Evolutionary conservation across 192 early-diverging fungal species (phyloP).

Genomic region (Phlyctochytrium arcticum): DNA sequence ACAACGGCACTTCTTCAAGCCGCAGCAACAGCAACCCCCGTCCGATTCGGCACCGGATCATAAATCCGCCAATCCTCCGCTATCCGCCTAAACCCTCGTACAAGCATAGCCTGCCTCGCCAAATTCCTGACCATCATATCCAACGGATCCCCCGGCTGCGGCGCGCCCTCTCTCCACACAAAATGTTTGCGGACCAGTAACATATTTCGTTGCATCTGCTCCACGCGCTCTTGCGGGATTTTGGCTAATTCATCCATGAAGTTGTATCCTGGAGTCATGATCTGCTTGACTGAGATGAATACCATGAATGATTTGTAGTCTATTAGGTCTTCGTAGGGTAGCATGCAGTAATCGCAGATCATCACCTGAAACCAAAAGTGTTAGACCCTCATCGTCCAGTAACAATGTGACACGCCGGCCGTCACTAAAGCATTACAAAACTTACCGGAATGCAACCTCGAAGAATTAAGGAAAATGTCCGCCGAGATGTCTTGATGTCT

Average conservation of each 20-base stretch:
- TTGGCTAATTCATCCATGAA: background rate
- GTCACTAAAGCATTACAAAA: too few species aligned
- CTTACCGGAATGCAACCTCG: background rate
- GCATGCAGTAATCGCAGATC: background rate
- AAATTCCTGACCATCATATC: background rate
- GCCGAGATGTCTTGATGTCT: background rate
- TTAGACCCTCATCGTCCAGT: background rate
- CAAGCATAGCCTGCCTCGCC: background rate
- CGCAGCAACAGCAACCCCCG: too few species aligned
- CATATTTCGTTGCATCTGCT: background rate
- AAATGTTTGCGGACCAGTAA: background rate
- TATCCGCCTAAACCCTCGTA: background rate
- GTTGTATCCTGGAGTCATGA: background rate
- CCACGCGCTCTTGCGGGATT: background rate
- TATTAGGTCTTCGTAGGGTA: background rate
- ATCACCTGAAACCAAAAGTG: constrained; percentile 1
- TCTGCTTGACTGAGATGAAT: background rate
- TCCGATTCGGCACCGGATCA: too few species aligned
- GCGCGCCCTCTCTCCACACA: background rate
- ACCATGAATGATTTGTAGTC: background rate
- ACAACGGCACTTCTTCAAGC: too few species aligned
- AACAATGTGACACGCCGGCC: background rate
- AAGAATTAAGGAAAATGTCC: background rate
- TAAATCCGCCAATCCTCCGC: too few species aligned
- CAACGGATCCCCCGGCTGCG: background rate